Evolutionary conservation across 495 filamentous ascomycete species (phyloP), one percentile per base, ranked within the genome.

Genomic region (Podospora didyma): DNA sequence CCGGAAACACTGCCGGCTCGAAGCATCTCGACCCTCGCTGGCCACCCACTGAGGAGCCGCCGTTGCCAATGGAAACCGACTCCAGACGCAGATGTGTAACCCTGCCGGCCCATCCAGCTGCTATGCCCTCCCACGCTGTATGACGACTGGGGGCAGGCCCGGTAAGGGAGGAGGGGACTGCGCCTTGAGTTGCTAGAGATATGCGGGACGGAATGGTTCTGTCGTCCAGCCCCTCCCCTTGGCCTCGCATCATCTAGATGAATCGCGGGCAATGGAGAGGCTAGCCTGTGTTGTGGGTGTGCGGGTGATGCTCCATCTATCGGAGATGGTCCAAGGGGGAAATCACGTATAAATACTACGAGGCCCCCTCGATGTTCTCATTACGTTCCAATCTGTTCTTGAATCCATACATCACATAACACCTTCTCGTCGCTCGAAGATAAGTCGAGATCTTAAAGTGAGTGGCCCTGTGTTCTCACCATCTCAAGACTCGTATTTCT

Each of bases 121-220:
- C 52, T 46, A 48, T 47, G 45, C 22, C 19, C 59, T 24, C 47
- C 28, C 19, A 51, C 52, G 45, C 58, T 21, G 46, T 51, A 58
- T 61, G 62, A 64, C 53, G 57, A 63, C 47, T 55, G 35, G 35
- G 22, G 41, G 34, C 41, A 35, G 22, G 20, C 16, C 14, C 14
- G 10, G 51, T 41, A 17, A 21, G 16, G 16, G 49, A 41, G 24
- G 60, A 59, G 49, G 57, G 57, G 57, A 53, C 51, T 37, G 23
- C 34, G 51, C 35, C 46, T 39, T 51, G 31, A 22, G 55, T 55
- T 58, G 51, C 59, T 60, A 20, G 54, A 63, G 55, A 54, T 49
- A 55, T 51, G 54, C 61, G 66, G 66, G 54, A 66, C 63, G 61
- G 66, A 49, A 64, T 61, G 58, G 52, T 56, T 60, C 56, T 64